Evolutionary conservation across 768 basidiomycete species (phyloP).

Genomic region (Kwoniella newhampshirensis): DNA sequence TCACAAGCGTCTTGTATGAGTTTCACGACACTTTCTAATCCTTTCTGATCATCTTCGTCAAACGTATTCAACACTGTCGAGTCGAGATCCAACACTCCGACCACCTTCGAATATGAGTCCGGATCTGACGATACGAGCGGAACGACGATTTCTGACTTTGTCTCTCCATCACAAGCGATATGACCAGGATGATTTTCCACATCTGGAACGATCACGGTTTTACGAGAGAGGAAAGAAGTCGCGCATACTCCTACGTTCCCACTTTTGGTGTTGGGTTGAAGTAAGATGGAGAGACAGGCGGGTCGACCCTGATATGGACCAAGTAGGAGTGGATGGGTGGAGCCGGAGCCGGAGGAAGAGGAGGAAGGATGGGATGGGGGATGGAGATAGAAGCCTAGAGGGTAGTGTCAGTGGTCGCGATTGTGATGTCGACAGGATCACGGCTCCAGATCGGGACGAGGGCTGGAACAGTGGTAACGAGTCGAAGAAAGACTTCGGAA

Average conservation of each 20-base stretch:
- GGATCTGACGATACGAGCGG: conserved; percentile 58
- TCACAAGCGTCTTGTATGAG: conserved; percentile 58
- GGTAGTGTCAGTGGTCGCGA: not conserved
- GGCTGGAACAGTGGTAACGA: no score
- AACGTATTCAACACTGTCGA: conserved; percentile 72
- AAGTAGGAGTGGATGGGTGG: conserved; percentile 59
- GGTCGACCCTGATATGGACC: conserved; percentile 90
- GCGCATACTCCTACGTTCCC: conserved; percentile 79
- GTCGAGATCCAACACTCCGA: conserved; percentile 76
- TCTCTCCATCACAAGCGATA: conserved; percentile 86
- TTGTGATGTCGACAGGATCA: no score
- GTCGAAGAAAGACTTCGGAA: no score
- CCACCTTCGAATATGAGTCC: conserved; percentile 6
- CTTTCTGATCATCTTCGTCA: conserved; percentile 71
- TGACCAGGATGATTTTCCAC: conserved; percentile 85
- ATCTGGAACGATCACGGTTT: conserved; percentile 69
- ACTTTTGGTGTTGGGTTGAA: conserved; percentile 52
- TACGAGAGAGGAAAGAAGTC: conserved; percentile 63
- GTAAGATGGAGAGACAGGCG: conserved; percentile 83
- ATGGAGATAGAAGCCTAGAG: conserved; percentile 79
- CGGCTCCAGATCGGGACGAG: no score
- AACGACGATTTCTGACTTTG: conserved; percentile 84
- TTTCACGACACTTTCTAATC: conserved; percentile 70
- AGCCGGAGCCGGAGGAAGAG: conserved; percentile 2
- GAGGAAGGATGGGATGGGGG: conserved; percentile 26